Percentiles rank a stretch among this genome's conserved stretches.
Conservation (phyloP, 2,329 filamentous ascomycete species). For the Aspergillus novofumigatus region DNA sequence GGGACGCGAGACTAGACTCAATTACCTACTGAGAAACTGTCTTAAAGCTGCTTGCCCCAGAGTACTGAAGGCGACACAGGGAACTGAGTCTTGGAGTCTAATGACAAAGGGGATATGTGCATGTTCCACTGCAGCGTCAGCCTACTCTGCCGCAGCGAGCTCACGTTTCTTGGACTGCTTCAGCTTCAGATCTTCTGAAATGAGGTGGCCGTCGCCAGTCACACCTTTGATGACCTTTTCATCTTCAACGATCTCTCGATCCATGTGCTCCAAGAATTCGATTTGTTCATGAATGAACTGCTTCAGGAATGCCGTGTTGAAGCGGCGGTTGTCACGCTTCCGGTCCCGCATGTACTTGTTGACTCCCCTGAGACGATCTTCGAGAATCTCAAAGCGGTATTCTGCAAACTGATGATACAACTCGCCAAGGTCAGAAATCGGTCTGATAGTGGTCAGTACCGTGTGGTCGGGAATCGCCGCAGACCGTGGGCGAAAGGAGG, state of each 20-base stretch:
- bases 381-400: conserved; percentile 61
- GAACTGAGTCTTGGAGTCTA: neutral
- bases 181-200: conserved; percentile 34
- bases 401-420: conserved; percentile 60
- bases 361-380: conserved; percentile 48
- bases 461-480: conserved; percentile 56
- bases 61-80: neutral
- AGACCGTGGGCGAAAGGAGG: conserved; percentile 59
- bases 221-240: conserved; percentile 35
- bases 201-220: conserved; percentile 32
- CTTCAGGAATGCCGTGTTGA: conserved; percentile 26
- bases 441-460: conserved; percentile 56
- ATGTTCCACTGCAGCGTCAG: neutral
- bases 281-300: conserved; percentile 25
- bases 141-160: conserved; percentile 9
- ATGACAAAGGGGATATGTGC: neutral
- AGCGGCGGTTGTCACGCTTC: conserved; percentile 28
- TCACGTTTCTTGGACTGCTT: conserved; percentile 22
- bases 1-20: neutral
- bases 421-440: conserved; percentile 54
- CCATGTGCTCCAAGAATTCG: conserved; percentile 36
- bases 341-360: conserved; percentile 25
- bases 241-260: conserved; percentile 39
- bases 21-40: neutral
- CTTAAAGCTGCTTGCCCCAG: neutral